Percentiles rank a stretch among this genome's conserved stretches.
Conservation (phyloP, 805 yeast species). For the Saccharomycopsis babjevae region DNA sequence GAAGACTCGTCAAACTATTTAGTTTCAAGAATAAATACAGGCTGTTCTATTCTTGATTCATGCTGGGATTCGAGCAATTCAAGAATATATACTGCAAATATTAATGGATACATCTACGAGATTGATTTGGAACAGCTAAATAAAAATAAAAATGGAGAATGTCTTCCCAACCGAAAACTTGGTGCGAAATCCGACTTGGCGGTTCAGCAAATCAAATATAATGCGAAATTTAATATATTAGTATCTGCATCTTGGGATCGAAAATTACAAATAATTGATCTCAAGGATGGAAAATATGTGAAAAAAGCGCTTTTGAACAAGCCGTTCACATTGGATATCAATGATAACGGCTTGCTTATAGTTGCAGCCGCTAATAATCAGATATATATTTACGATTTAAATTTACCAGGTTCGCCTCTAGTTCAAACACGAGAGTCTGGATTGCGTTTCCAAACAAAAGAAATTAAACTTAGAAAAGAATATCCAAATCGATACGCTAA, state of each 20-base stretch:
- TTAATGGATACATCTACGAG: conserved; percentile 12
- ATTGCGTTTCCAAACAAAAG: conserved; percentile 11
- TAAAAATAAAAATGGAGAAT: neutral
- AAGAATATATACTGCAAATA: conserved; percentile 12
- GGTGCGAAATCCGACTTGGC: conserved; percentile 4
- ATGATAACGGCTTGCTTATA: conserved; percentile 3
- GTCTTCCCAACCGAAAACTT: neutral
- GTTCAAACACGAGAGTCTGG: conserved; percentile 14
- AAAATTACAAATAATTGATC: conserved; percentile 7
- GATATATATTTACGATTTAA: conserved; percentile 10
- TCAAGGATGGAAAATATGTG: neutral
- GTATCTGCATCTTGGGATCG: conserved; percentile 15
- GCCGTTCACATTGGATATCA: conserved; percentile 10
- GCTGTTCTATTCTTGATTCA: conserved; percentile 12
- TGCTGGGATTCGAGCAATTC: conserved; percentile 8
- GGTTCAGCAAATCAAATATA: conserved; percentile 4
- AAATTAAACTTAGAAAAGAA: conserved; percentile 2
- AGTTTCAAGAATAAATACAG: conserved; percentile 1
- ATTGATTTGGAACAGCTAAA: neutral
- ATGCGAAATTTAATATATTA: neutral
- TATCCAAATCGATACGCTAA: neutral
- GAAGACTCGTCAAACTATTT: neutral
- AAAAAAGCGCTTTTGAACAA: neutral
- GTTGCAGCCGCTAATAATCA: conserved; percentile 5
- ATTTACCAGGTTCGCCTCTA: neutral